Evolutionary conservation across 352 stramenopile genomes (phyloP).

Genomic region (Pythium pyrilobum): DNA sequence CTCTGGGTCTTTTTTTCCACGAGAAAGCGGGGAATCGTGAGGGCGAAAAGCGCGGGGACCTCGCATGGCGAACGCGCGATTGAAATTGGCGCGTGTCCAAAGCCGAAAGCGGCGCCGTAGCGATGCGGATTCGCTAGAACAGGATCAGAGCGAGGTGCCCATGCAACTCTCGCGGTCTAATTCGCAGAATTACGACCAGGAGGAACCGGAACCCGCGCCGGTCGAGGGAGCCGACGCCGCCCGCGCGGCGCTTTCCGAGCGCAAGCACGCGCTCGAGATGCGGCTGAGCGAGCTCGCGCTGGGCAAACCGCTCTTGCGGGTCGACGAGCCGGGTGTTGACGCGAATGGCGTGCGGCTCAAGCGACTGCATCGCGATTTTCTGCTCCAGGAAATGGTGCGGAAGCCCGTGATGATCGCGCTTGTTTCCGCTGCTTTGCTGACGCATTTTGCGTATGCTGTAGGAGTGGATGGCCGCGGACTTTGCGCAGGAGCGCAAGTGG

Average conservation of each 20-base stretch:
- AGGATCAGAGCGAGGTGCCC: conserved; percentile 22
- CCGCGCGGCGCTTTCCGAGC: conserved; percentile 29
- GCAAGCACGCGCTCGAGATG: conserved; percentile 35
- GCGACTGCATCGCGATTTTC: conserved; percentile 59
- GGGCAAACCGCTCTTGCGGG: conserved; percentile 30
- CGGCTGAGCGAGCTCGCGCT: conserved; percentile 41
- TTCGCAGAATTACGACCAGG: conserved; percentile 3
- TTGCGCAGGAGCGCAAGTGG: conserved; percentile 87
- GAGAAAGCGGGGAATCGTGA: background rate
- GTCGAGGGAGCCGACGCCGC: conserved; percentile 7
- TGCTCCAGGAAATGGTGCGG: conserved; percentile 75
- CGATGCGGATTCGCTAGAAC: conserved; percentile 14
- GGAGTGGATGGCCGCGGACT: conserved; percentile 92
- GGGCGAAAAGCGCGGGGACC: background rate
- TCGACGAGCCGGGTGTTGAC: conserved; percentile 33
- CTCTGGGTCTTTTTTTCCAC: background rate
- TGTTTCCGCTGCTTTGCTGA: background rate
- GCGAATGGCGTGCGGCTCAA: conserved; percentile 30
- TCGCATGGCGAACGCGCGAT: conserved; percentile 66
- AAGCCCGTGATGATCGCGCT: background rate
- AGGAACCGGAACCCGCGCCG: conserved; percentile 1
- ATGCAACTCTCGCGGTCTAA: conserved; percentile 4
- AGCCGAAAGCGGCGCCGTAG: conserved; percentile 22
- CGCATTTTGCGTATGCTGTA: background rate
- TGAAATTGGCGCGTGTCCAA: conserved; percentile 49